phyloP scores from a whole-genome alignment of 2,329 filamentous ascomycete species.

The Chaetomium olivaceum region DNA sequence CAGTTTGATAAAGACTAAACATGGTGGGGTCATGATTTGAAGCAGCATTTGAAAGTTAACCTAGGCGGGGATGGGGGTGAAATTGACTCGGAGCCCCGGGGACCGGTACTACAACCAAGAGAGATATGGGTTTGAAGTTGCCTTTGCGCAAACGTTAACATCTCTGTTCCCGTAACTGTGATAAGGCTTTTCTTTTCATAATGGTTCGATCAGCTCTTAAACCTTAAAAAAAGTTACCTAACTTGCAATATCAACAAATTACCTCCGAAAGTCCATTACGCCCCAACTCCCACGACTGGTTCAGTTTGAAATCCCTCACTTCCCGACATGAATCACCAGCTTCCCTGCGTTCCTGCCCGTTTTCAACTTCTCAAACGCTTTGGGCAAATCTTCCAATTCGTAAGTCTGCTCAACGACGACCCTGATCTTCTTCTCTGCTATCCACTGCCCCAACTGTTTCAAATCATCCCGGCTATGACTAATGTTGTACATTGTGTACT shows the following conservation, averaged over 20 bases:
- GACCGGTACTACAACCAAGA: too few species aligned
- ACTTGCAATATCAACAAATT: not conserved
- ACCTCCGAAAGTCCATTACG: not conserved
- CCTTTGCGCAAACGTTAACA: too few species aligned
- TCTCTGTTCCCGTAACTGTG: too few species aligned
- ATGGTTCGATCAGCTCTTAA: not conserved
- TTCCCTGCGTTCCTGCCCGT: conserved; percentile 59
- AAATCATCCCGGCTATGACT: conserved; percentile 46
- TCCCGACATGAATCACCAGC: conserved; percentile 46
- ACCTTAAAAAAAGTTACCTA: too few species aligned
- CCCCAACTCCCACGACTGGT: not conserved
- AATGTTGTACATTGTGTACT: conserved; percentile 42
- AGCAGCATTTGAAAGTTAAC: too few species aligned
- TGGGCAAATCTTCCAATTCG: conserved; percentile 55
- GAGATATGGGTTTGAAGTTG: too few species aligned
- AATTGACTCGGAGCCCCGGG: too few species aligned
- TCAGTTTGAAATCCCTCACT: conserved; percentile 6
- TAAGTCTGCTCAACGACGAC: conserved; percentile 57
- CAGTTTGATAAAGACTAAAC: too few species aligned
- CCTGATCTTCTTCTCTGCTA: conserved; percentile 60
- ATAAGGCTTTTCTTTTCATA: too few species aligned
- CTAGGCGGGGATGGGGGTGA: too few species aligned
- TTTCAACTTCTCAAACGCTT: conserved; percentile 61
- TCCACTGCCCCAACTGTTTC: conserved; percentile 52
- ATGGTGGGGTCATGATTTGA: too few species aligned